phyloP scores from a whole-genome alignment of 352 stramenopile species.

The Phytophthora colocasiae region DNA sequence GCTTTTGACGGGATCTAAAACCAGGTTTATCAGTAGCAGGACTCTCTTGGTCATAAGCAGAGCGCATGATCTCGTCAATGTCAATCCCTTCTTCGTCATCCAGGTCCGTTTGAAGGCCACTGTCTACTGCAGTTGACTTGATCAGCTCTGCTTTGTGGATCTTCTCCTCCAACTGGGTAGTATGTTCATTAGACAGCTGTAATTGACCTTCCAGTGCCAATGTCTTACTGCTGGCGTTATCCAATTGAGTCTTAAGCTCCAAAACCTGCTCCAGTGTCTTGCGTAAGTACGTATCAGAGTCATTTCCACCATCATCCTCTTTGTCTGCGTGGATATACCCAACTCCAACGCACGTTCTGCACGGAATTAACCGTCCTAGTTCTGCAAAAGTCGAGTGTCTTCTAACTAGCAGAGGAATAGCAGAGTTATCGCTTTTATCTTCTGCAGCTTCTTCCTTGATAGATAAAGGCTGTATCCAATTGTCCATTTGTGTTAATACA shows the following conservation, averaged over 20 bases:
- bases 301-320: slow-evolving; percentile 17
- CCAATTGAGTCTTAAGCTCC: slow-evolving; percentile 54
- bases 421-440: slow-evolving; percentile 8
- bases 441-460: slow-evolving; percentile 14
- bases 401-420: slow-evolving; percentile 7
- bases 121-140: slow-evolving; percentile 40
- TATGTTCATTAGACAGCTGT: slow-evolving; percentile 37
- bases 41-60: slow-evolving; percentile 10
- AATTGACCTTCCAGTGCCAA: slow-evolving; percentile 50
- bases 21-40: neutral
- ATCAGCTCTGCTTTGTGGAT: slow-evolving; percentile 47
- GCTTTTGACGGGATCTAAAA: slow-evolving; percentile 16
- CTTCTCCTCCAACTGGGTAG: slow-evolving; percentile 39
- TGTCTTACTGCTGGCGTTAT: slow-evolving; percentile 41
- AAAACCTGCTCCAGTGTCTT: slow-evolving; percentile 71
- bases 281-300: slow-evolving; percentile 62
- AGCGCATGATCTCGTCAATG: slow-evolving; percentile 56
- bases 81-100: slow-evolving; percentile 61
- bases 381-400: slow-evolving; percentile 23
- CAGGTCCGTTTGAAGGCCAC: slow-evolving; percentile 53
- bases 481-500: slow-evolving; percentile 48
- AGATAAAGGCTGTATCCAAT: slow-evolving; percentile 4
- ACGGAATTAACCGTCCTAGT: slow-evolving; percentile 53
- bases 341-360: slow-evolving; percentile 55
- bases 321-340: slow-evolving; percentile 51